phyloP scores from a whole-genome alignment of 768 basidiomycete species.

The Lepiota venenata region DNA sequence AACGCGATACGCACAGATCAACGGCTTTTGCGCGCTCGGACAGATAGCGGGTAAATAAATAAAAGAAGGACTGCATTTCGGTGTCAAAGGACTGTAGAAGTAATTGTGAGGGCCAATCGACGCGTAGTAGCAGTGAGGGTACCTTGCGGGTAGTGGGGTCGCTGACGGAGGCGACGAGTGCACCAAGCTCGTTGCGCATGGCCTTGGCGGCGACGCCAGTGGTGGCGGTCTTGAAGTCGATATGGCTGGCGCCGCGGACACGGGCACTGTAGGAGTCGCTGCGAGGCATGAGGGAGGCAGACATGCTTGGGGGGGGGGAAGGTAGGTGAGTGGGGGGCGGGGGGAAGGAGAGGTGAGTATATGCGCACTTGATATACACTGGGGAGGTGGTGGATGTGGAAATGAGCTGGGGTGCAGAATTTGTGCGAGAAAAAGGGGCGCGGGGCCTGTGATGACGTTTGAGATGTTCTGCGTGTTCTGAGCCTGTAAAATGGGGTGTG shows the following conservation, averaged over 20 bases:
- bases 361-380: conserved; percentile 42
- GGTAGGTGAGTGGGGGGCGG: conserved; percentile 13
- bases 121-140: conserved; percentile 1
- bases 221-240: conserved; percentile 98
- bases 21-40: conserved; percentile 81
- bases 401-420: conserved; percentile 57
- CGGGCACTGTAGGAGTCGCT: conserved; percentile 69
- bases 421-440: conserved; percentile 37
- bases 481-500: conserved; percentile 15
- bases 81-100: conserved; percentile 70
- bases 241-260: conserved; percentile 73
- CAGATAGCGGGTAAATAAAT: conserved; percentile 93
- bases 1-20: conserved; percentile 64
- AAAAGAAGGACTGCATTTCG: conserved; percentile 96
- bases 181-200: conserved; percentile 97
- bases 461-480: conserved; percentile 34
- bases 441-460: conserved; percentile 66
- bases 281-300: conserved; percentile 56
- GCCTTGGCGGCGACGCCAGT: conserved; percentile 92
- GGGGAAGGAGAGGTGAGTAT: conserved; percentile 14
- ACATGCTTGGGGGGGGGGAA: conserved; percentile 35
- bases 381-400: conserved; percentile 64
- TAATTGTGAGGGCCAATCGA: conserved; percentile 19
- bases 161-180: conserved; percentile 83
- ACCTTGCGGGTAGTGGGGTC: conserved; percentile 85